Evolutionary conservation across 768 basidiomycete genomes (phyloP).

Genomic region (Mycena crocata): DNA sequence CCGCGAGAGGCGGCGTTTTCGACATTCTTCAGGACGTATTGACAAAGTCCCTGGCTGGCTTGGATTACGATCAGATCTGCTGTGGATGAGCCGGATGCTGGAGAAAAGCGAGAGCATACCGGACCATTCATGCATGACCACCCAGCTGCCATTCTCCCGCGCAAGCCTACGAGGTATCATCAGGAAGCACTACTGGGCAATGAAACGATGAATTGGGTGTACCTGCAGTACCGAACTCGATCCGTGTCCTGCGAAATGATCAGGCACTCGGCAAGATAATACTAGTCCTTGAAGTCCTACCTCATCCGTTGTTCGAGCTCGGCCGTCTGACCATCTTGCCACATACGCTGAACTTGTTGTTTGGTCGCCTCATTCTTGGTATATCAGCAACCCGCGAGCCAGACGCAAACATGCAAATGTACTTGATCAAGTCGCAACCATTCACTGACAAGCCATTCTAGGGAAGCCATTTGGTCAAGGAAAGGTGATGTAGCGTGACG

Average conservation of each 20-base stretch:
- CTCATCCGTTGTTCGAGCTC: conserved; percentile 71
- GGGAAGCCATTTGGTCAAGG: conserved; percentile 16
- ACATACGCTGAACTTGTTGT: conserved; percentile 60
- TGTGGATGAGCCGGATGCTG: neutral
- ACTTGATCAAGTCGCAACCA: conserved; percentile 55
- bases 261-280: neutral
- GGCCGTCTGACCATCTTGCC: conserved; percentile 51
- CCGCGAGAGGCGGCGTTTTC: conserved; percentile 67
- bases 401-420: conserved; percentile 3
- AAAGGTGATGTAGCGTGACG: neutral
- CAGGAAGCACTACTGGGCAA: conserved; percentile 8
- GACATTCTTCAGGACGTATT: conserved; percentile 71
- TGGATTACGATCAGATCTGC: conserved; percentile 83
- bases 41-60: conserved; percentile 86
- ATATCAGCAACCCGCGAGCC: conserved; percentile 5
- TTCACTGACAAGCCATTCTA: conserved; percentile 45
- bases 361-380: conserved; percentile 63
- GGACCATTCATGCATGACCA: conserved; percentile 94
- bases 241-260: conserved; percentile 59
- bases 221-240: conserved; percentile 93
- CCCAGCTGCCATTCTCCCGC: conserved; percentile 89
- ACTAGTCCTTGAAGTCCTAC: conserved; percentile 45
- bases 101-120: neutral
- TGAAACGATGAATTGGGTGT: conserved; percentile 1
- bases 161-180: conserved; percentile 60